Evolutionary conservation across 1,139 yeast genomes (phyloP), one percentile per base, ranked within the genome.

Genomic region (Protomyces lactucae-debilis): DNA sequence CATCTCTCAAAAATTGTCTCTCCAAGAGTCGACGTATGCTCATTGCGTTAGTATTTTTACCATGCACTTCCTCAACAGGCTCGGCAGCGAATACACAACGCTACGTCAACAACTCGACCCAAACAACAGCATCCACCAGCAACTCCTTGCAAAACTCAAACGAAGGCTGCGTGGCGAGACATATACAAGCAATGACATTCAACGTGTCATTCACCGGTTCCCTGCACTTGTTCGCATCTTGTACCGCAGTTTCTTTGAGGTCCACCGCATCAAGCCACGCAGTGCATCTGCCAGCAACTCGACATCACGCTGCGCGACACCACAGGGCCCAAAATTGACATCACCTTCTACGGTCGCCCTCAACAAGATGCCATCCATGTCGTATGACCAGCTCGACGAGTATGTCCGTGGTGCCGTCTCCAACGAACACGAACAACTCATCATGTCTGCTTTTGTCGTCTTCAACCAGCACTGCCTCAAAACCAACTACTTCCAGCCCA

Each of bases 1-100:
- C 74, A 86, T 87, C 69, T 76, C 80, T 65, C 88, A 95, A 65
- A 86, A 85, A 70, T 82, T 92, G 76, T 91, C 97, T 1, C 84
- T 95, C 71, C 99, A 93, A 77, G 98, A 93, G 77, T 84, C 93
- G 61, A 86, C 92, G 68, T 93, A 93, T 75, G 96, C 98, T 54
- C 98, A 93, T 76, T 87, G 91, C 73, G 97, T 93, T 71, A 88
- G 89, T 64, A 88, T 91, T 67, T 93, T 93, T 73, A 96, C 90
- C 61, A 87, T 96, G 57, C 98, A 93, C 76, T 93, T 93, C 78
- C 83, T 93, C 76, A 93, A 93, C 79, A 83, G 99, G 73, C 82
- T 93, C 72, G 99, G 99, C 36, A 85, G 93, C 1, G 98, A 92
- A 76, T 93, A 88, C 76, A 84, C 82, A 69, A 82, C 90, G 64